Percentiles rank a stretch among this genome's conserved stretches.
Evolutionary conservation across 805 yeast species (phyloP).

Genomic region (Komagataella populi): DNA sequence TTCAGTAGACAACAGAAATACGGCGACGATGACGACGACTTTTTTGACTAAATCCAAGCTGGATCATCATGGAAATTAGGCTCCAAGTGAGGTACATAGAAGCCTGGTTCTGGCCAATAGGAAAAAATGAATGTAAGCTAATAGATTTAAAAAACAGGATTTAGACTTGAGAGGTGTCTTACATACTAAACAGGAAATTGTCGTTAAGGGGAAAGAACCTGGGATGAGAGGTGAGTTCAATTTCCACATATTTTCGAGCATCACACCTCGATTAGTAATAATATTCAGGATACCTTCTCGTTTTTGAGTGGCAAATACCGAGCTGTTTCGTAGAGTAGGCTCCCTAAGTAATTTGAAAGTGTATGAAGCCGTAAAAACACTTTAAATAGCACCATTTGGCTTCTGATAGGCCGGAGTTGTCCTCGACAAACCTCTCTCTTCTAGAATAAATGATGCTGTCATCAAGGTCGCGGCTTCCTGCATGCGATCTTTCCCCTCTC

Average conservation of each 20-base stretch:
- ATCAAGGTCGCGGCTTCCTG: background rate
- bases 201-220: background rate
- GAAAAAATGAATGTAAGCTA: background rate
- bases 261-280: background rate
- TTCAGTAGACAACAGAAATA: constrained; percentile 26
- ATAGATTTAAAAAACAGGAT: background rate
- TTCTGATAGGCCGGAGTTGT: too few relatives aligned
- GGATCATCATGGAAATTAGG: background rate
- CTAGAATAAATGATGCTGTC: background rate
- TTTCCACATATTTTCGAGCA: background rate
- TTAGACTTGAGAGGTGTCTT: background rate
- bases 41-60: constrained; percentile 3
- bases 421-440: too few relatives aligned
- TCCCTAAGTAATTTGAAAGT: too few relatives aligned
- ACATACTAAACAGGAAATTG: background rate
- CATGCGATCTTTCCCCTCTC: background rate
- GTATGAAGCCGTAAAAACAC: too few relatives aligned
- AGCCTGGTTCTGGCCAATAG: background rate
- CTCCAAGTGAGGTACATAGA: background rate
- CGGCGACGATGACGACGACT: constrained; percentile 8
- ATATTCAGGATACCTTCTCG: too few relatives aligned
- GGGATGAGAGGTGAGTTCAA: background rate
- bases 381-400: too few relatives aligned
- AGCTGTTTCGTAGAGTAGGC: too few relatives aligned
- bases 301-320: too few relatives aligned